Percentiles rank a stretch among this genome's conserved stretches.
These are phyloP conservation scores for Westerdykella sp. DNA, from an alignment of 2,329 filamentous ascomycete genomes.

Conservation along the genomic window DNA sequence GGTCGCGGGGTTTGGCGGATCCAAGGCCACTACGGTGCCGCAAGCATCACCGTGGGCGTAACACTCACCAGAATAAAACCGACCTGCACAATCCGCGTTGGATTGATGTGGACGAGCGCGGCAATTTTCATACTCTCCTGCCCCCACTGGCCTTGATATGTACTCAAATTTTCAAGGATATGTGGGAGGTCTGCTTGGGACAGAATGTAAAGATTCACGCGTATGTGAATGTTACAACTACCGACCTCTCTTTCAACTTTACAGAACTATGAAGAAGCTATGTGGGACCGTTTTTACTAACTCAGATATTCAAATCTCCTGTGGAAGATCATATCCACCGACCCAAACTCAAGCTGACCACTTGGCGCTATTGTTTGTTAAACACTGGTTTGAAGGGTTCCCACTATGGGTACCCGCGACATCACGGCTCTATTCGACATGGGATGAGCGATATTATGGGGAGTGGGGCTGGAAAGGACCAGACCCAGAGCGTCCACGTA, in stretches of 20 bases:
- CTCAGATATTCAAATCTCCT: neutral
- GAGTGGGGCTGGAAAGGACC: too few relatives aligned
- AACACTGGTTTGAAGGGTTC: constrained; percentile 6
- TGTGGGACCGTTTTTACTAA: neutral
- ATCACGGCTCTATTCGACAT: too few relatives aligned
- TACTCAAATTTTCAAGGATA: constrained; percentile 1
- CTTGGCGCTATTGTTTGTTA: constrained; percentile 1
- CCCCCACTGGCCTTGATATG: constrained; percentile 1
- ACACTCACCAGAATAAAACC: too few relatives aligned
- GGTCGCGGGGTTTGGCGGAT: too few relatives aligned
- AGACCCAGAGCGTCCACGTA: too few relatives aligned
- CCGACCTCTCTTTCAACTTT: constrained; percentile 3
- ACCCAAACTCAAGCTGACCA: neutral
- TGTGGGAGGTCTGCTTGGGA: neutral
- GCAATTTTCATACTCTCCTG: constrained; percentile 2
- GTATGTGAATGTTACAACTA: neutral
- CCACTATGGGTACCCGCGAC: neutral
- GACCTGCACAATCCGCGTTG: neutral
- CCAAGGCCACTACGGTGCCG: too few relatives aligned
- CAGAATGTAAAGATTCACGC: neutral
- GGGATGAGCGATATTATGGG: too few relatives aligned
- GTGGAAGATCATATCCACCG: too few relatives aligned
- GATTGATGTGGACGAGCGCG: constrained; percentile 1
- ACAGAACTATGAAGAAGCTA: neutral
- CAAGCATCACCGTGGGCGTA: too few relatives aligned